Conservation (phyloP, 352 stramenopile genomes). For the Phytopythium sindhum region DNA sequence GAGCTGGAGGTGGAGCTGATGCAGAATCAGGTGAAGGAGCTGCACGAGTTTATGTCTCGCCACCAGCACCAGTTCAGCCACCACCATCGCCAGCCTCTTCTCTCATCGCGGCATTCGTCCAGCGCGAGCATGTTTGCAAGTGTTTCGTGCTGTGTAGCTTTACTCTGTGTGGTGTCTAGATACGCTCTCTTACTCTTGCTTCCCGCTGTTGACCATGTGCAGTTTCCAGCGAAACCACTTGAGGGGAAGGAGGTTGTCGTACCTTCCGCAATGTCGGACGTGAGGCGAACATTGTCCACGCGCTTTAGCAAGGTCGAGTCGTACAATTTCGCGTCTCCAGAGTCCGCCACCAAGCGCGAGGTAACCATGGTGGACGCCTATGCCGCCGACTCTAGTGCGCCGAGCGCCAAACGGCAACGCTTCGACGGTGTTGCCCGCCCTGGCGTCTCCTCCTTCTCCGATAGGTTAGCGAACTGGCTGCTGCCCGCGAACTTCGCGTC, state of each 20-base stretch:
- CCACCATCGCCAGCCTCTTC: slow-evolving; percentile 9
- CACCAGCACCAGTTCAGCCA: slow-evolving; percentile 26
- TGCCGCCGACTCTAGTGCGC: slow-evolving; percentile 14
- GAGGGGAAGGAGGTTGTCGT: slow-evolving; percentile 44
- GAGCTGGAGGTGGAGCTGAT: slow-evolving; percentile 52
- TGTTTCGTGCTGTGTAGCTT: background rate
- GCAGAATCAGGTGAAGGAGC: slow-evolving; percentile 59
- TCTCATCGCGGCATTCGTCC: slow-evolving; percentile 7
- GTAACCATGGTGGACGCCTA: slow-evolving; percentile 19
- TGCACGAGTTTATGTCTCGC: slow-evolving; percentile 46
- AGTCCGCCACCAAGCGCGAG: slow-evolving; percentile 31
- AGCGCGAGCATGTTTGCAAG: slow-evolving; percentile 3
- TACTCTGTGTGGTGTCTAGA: background rate
- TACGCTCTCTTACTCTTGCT: background rate
- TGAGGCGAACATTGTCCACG: slow-evolving; percentile 21
- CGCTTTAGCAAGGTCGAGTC: slow-evolving; percentile 42
- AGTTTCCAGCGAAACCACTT: slow-evolving; percentile 25
- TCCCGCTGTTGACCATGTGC: background rate
- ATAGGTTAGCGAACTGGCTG: slow-evolving; percentile 59
- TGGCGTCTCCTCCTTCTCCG: slow-evolving; percentile 26
- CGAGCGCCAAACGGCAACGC: slow-evolving; percentile 40
- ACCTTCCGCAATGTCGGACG: slow-evolving; percentile 15
- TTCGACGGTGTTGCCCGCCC: slow-evolving; percentile 20
- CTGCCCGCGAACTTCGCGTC: slow-evolving; percentile 21
- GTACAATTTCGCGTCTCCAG: slow-evolving; percentile 16